Conservation (phyloP, 2,329 filamentous ascomycete genomes). For the Alternaria ethzedia region DNA sequence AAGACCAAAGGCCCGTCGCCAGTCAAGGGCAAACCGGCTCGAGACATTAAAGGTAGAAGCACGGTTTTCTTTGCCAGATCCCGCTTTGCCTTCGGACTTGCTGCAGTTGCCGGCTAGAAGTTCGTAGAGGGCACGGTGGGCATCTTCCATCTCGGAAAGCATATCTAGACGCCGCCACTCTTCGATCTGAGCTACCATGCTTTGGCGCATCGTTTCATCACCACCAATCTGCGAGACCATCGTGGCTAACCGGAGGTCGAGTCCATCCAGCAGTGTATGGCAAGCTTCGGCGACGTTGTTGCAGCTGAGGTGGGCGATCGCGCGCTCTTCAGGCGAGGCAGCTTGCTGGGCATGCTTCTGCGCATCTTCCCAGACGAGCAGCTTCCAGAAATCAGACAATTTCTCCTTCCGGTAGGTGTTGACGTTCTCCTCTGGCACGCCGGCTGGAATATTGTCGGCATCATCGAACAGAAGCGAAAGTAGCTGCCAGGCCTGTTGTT, state of each 20-base stretch:
- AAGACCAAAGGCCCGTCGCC: slow-evolving; percentile 91
- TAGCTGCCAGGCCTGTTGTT: slow-evolving; percentile 83
- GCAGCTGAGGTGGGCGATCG: slow-evolving; percentile 78
- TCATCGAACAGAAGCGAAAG: slow-evolving; percentile 86
- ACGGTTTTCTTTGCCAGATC: slow-evolving; percentile 77
- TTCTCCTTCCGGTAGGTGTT: slow-evolving; percentile 60
- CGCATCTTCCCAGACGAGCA: slow-evolving; percentile 48
- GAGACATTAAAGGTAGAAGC: slow-evolving; percentile 81
- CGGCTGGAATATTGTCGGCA: slow-evolving; percentile 36
- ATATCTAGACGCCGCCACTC: slow-evolving; percentile 85
- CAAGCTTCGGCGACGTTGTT: slow-evolving; percentile 85
- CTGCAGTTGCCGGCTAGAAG: slow-evolving; percentile 88
- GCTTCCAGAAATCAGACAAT: slow-evolving; percentile 71
- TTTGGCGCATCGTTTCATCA: slow-evolving; percentile 69
- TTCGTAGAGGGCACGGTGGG: slow-evolving; percentile 87
- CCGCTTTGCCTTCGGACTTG: slow-evolving; percentile 77
- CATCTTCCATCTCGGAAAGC: slow-evolving; percentile 83
- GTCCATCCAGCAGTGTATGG: slow-evolving; percentile 74
- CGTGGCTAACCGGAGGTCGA: slow-evolving; percentile 83
- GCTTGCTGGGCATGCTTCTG: slow-evolving; percentile 62
- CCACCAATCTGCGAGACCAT: slow-evolving; percentile 85
- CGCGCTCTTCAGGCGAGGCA: slow-evolving; percentile 77
- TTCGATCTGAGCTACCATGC: slow-evolving; percentile 80
- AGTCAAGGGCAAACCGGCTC: slow-evolving; percentile 83
- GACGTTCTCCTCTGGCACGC: slow-evolving; percentile 53